phyloP scores from a whole-genome alignment of 345 rosid genomes.

The Tarenaya hassleriana region DNA sequence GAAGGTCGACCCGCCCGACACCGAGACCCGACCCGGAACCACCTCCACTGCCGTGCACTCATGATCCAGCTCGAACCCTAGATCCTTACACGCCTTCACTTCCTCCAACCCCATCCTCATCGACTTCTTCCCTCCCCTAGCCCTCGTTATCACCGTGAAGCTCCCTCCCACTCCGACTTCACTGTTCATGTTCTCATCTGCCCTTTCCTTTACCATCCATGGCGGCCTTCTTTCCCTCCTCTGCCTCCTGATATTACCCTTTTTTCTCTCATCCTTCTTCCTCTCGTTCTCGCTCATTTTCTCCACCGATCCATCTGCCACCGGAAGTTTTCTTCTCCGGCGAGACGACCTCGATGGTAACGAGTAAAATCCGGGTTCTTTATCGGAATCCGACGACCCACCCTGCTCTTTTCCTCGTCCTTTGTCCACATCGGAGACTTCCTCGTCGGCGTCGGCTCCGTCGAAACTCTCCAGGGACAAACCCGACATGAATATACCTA shows the following conservation, averaged over 20 bases:
- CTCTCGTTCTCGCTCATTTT: no score
- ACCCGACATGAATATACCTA: constrained; percentile 37
- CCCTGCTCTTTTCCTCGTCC: constrained; percentile 20
- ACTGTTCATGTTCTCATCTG: constrained; percentile 13
- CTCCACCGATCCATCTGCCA: no score
- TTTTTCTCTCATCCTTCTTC: constrained; percentile 1
- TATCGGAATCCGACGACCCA: constrained; percentile 54
- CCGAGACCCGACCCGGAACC: constrained; percentile 44
- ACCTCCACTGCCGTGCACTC: no score
- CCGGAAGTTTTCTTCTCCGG: constrained; percentile 45
- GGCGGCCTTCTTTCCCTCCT: constrained; percentile 19
- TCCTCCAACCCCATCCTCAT: constrained; percentile 80
- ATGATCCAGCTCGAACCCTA: constrained; percentile 96
- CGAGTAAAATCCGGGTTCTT: constrained; percentile 47
- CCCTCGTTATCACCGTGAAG: constrained; percentile 67
- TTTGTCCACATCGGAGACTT: constrained; percentile 46
- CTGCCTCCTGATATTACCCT: constrained; percentile 16
- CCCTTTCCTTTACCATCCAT: constrained; percentile 11
- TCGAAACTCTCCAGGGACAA: constrained; percentile 60
- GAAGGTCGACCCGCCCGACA: constrained; percentile 40
- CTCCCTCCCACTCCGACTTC: constrained; percentile 39
- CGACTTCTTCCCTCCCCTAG: constrained; percentile 71
- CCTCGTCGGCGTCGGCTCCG: constrained; percentile 64
- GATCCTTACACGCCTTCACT: constrained; percentile 82
- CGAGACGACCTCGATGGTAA: constrained; percentile 52